Conservation (phyloP, 2,329 filamentous ascomycete genomes). For the Diplodia seriata region DNA sequence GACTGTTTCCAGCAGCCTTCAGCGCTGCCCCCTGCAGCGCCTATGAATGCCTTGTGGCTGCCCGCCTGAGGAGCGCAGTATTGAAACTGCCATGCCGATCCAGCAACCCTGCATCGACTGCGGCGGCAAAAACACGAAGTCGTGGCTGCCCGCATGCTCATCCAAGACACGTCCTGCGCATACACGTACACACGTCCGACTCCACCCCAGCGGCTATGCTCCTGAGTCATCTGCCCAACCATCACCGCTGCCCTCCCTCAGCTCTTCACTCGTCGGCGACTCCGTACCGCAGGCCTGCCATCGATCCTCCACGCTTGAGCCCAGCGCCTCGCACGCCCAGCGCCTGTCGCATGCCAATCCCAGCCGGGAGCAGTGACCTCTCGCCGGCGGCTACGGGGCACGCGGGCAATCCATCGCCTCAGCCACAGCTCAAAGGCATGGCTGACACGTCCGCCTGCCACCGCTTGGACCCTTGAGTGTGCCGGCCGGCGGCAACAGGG, state of each 20-base stretch:
- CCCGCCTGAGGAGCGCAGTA: neutral
- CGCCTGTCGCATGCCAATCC: neutral
- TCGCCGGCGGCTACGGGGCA: neutral
- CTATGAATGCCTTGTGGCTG: conserved; percentile 5
- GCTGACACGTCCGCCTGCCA: neutral
- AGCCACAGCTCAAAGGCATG: neutral
- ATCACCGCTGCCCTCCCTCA: neutral
- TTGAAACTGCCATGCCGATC: conserved; percentile 9
- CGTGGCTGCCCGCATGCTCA: neutral
- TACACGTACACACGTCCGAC: neutral
- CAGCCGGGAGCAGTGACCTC: neutral
- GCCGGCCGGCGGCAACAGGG: neutral
- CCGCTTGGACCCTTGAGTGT: neutral
- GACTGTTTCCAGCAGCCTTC: neutral
- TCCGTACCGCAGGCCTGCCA: neutral
- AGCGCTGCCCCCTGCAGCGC: neutral
- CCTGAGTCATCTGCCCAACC: conserved; percentile 3
- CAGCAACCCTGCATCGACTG: neutral
- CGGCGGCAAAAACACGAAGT: neutral
- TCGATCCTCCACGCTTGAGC: neutral
- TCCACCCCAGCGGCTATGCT: conserved; percentile 3
- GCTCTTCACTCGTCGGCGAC: neutral
- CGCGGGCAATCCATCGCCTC: neutral
- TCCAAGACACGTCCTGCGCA: neutral
- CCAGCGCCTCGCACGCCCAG: neutral